Base-by-base conservation (phyloP, 768 basidiomycete genomes). In the Hygrophorus russula region DNA sequence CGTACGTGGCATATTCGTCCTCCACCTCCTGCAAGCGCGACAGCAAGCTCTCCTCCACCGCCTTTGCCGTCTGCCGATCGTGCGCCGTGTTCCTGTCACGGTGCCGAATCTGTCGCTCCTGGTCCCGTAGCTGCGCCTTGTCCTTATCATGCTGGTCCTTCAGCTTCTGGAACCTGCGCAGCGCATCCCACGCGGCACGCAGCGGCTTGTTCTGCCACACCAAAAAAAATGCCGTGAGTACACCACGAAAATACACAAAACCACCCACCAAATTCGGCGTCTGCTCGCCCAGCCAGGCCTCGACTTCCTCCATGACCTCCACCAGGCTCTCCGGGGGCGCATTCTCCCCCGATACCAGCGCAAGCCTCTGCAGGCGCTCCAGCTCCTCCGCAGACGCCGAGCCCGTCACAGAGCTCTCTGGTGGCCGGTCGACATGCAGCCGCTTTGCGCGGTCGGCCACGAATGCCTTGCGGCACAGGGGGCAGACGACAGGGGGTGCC, bases 391-490 rank as follows among this genome's bases (percentile, higher is more conserved):
- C 62, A 30, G 65, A 56, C 36, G 58, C 40, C 63, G 60, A 40
- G 13, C 42, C 42, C 11, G 40, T 42, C n/a, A 15, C 14, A 2
- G 35, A 18, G 7, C 35, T 43, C 34, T 40, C 35, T 28, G 50
- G 20, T 64, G 63, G 59, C 19, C 64, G 65, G 50, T 76, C 80
- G 51, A 84, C 72, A 57, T 82, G 78, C n/a, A 84, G 61, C 54
- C 72, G 79, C 63, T 79, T 81, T 54, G 77, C 61, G 45, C 73
- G 69, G 34, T 73, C 70, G n/a, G 66, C 65, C 33, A 62, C 56
- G 61, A 76, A 84, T 0, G 65, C 39, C 54, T 77, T 80, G 51
- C 82, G 73, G 57, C 82, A 84, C 19, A 83, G 68, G 2, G 82
- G 82, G 46, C 82, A 84, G 39, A 66, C 62, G 12, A 65, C 65